Evolutionary conservation across 2,329 filamentous ascomycete species (phyloP), one percentile per base, ranked within the genome.

Genomic region (Cyanodermella asteris): DNA sequence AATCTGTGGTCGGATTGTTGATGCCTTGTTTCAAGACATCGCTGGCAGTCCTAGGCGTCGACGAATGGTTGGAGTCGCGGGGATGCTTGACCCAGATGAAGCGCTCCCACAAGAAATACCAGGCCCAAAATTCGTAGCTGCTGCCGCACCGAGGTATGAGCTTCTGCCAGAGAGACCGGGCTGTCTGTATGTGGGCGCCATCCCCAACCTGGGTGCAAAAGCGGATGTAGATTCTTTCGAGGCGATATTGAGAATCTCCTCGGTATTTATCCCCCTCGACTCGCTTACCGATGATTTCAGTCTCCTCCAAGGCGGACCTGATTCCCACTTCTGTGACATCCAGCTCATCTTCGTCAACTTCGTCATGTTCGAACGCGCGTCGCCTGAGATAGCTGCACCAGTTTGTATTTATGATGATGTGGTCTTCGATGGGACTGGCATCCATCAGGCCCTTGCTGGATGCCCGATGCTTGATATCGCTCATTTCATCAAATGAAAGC

Each of bases 371-470:
- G 53, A 91, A 81, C 11, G 84, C 80, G 24, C 72, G 72, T 13
- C 87, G 73, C 36, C 84, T 80, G 12, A 97, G 60, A 38, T 84
- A 94, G 24, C 80, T 81, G 42, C 84, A 93, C 87, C 87, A 97
- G 0, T 82, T 74, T 26, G 78, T 70, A 41, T 93, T 81, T 41
- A 94, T 78, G 38, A 91, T 80, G 30, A 94, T 64, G 16, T 93
- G 69, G 35, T 82, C 76, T 24, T 80, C 69, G 60, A 93, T 73
- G 13, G 81, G 82, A 32, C 80, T 71, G 33, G 75, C 71, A 43
- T 91, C 81, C 5, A 94, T 59, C 20, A 90, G 59, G 6, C 80
- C 72, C 13, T 78, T 80, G 40, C 72, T 78, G 0, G 82, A 94
- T 5, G 87, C 87, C 21, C 72, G 71, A 46, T 93, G 80, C 49